Base-by-base conservation (phyloP, 345 rosid genomes). In the Citrus glauca region DNA sequence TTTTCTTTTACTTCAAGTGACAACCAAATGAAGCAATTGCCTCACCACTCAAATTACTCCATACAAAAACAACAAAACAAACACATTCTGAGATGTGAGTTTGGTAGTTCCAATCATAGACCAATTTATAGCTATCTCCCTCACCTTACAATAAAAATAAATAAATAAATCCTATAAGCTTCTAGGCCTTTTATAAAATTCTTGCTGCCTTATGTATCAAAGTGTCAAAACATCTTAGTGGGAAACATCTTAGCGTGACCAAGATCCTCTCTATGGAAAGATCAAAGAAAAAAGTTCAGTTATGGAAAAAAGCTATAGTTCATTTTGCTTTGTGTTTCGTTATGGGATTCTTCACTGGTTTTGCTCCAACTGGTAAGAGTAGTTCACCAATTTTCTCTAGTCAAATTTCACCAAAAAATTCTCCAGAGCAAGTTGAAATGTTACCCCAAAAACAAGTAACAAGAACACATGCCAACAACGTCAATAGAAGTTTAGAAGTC, bases 311-410 rank as follows among this genome's bases (percentile, higher is more conserved):
- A 84, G 98, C 97, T 35, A 82, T 82, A 7, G 87, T 91, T 32
- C 98, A 91, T 79, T 95, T 95, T 82, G 81, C 90, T 69, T 66
- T 94, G 25, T 94, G 98, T 76, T 94, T 94, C 72, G 90, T 90
- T 48, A 91, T 93, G 93, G 98, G 98, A 13, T 92, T 91, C 78
- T 92, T 93, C 89, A 81, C 89, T 56, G 98, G 98, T 38, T 90
- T 93, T 81, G 98, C 99, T 78, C 98, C 99, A 38, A 78, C 92
- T 14, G 86, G 90, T 27, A 89, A 91, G 65, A 30, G 83, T 81
- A 81, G 33, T 33, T 75, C 78, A 22, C 48, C 94, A 10, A 38
- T 83, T 48, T 85, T 89, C 66, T 75, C 89, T 57, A 72, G 37
- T 65, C 77, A 16, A 3, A 62, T 67, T 14, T 10, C 66, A 68